These are phyloP conservation scores for Lactifluus hygrophoroides DNA, from an alignment of 768 basidiomycete genomes.

Conservation along the genomic window DNA sequence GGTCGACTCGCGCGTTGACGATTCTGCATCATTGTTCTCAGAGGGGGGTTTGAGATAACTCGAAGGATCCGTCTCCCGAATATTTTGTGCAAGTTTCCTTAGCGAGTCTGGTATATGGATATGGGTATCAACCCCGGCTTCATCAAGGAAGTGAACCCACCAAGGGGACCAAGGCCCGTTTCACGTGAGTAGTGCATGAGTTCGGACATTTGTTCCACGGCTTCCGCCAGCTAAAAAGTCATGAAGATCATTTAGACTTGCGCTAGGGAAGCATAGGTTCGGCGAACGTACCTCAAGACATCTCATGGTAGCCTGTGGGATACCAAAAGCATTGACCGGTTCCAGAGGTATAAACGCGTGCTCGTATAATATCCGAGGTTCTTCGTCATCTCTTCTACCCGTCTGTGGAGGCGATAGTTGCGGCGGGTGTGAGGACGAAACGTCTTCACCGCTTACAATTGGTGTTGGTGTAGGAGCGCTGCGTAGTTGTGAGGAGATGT, in stretches of 20 bases:
- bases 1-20: too few species aligned
- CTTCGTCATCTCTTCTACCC: conserved; percentile 41
- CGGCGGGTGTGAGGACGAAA: neutral
- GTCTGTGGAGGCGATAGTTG: conserved; percentile 16
- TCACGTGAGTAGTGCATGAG: conserved; percentile 59
- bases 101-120: conserved; percentile 33
- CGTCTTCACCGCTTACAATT: conserved; percentile 22
- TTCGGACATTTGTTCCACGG: conserved; percentile 71
- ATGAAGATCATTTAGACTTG: conserved; percentile 10
- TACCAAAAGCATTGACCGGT: conserved; percentile 82
- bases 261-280: neutral
- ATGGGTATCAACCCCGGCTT: neutral
- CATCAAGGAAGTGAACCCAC: conserved; percentile 37
- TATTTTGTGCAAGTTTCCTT: conserved; percentile 30
- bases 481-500: conserved; percentile 23
- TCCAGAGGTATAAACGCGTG: conserved; percentile 65
- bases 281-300: conserved; percentile 59
- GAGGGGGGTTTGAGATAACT: too few species aligned
- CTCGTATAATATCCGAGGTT: conserved; percentile 51
- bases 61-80: too few species aligned
- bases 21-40: too few species aligned
- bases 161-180: conserved; percentile 50
- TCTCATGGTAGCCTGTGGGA: conserved; percentile 86
- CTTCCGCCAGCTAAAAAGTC: conserved; percentile 60
- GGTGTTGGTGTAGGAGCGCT: conserved; percentile 11